Base-by-base conservation (phyloP, 257 asterid genomes). In the Gynochthodes officinalis region DNA sequence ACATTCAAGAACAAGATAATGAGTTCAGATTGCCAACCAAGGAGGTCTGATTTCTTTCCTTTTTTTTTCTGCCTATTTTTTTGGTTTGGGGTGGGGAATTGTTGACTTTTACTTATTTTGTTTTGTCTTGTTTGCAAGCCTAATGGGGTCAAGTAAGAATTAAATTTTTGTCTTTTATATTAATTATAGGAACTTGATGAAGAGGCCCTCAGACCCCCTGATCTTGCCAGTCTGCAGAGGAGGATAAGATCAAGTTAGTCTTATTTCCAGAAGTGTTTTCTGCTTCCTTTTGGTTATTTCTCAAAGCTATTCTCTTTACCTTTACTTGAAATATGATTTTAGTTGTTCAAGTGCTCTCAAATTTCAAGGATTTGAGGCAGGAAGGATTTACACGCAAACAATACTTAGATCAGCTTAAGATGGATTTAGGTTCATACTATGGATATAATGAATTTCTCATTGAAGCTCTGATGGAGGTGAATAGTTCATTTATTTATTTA, bases 371-470 rank as follows among this genome's bases (percentile, higher is more conserved):
- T 43, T 78, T 94, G 90, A 89, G 97, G 88, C 92, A 84, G 83
- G 87, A 91, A 64, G 95, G 88, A 8, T 80, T 85, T 7, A 72
- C 96, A 49, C 90, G 96, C 25, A 88, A 88, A 79, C 93, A 90
- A 44, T 94, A 90, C 49, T 81, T 87, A 44, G 87, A 91, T 70
- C 99, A 88, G 72, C 94, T 93, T 73, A 82, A 81, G 76, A 74
- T 50, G 70, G 98, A 93, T 79, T 81, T 93, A 63, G 63, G 81
- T 70, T 82, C 97, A 35, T 93, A 89, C 74, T 93, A 89, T 78
- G 97, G 96, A 60, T 94, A 94, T 86, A 94, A 94, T 78, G 97
- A 90, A 53, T 91, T 94, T 78, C 85, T 94, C 64, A 84, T 90
- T 76, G 92, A 88, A 69, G 73, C 89, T 14, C 76, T 94, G 80